phyloP scores from a whole-genome alignment of 2,329 filamentous ascomycete genomes.

The Penicillium italicum region DNA sequence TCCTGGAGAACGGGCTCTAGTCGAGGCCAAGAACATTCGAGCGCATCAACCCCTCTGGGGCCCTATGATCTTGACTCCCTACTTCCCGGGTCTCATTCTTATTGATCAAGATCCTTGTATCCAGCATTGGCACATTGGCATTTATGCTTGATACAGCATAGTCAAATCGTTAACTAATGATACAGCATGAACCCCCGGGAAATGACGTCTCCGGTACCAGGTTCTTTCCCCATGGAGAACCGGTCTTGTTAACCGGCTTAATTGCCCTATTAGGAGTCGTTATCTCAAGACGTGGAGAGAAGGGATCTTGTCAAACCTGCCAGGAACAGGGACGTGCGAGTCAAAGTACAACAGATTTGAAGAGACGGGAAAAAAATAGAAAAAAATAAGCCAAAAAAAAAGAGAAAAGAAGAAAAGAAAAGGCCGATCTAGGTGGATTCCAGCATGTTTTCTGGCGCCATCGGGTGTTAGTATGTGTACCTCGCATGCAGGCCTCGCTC shows the following conservation, averaged over 20 bases:
- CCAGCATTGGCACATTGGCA: background rate
- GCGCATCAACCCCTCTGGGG: conserved; percentile 6
- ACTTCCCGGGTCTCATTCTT: conserved; percentile 2
- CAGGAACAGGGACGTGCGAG: conserved; percentile 23
- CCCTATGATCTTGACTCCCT: conserved; percentile 4
- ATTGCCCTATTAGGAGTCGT: conserved; percentile 9
- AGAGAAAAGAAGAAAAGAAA: conserved; percentile 8
- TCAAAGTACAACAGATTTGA: conserved; percentile 15
- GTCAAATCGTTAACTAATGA: background rate
- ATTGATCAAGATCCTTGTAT: conserved; percentile 5
- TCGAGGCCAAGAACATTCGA: conserved; percentile 23
- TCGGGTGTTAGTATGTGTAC: conserved; percentile 9
- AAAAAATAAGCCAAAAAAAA: background rate
- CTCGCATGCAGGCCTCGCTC: conserved; percentile 14
- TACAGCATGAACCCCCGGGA: background rate
- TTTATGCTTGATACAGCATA: background rate
- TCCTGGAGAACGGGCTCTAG: conserved; percentile 15
- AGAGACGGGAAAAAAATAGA: background rate
- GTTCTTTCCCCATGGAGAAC: conserved; percentile 7
- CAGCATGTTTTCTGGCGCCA: conserved; percentile 15
- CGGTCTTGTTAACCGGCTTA: background rate
- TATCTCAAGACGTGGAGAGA: background rate
- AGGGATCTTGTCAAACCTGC: conserved; percentile 9
- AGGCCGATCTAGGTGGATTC: conserved; percentile 8
- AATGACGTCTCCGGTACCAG: conserved; percentile 16